Conservation (phyloP, 2,329 filamentous ascomycete genomes). For the Fusarium sulawesiense region DNA sequence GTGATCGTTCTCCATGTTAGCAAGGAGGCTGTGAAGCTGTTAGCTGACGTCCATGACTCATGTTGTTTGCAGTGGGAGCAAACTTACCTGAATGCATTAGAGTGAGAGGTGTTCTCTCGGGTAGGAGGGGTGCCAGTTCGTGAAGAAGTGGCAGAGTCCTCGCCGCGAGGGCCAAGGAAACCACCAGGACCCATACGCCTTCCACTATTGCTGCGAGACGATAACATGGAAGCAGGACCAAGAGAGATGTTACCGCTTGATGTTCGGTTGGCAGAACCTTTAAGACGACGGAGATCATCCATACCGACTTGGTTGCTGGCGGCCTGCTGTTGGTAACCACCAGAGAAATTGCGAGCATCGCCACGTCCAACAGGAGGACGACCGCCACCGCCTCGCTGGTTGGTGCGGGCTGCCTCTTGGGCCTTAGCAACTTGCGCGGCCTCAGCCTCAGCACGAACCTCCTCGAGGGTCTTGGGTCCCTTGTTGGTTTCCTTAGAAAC, state of each 20-base stretch:
- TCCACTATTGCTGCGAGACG: constrained; percentile 90
- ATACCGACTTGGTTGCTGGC: constrained; percentile 87
- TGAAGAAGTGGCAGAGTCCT: constrained; percentile 89
- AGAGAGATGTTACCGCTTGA: constrained; percentile 74
- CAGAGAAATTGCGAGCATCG: constrained; percentile 86
- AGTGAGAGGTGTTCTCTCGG: constrained; percentile 69
- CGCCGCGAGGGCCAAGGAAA: constrained; percentile 76
- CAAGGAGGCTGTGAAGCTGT: constrained; percentile 60
- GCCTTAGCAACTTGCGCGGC: constrained; percentile 84
- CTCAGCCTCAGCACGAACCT: constrained; percentile 86
- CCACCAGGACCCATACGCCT: constrained; percentile 82
- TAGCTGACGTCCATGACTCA: neutral
- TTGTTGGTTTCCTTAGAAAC: constrained; percentile 89
- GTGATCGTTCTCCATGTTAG: constrained; percentile 71
- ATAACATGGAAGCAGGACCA: constrained; percentile 88
- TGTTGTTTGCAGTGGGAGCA: neutral
- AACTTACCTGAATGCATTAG: constrained; percentile 93
- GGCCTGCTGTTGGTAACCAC: constrained; percentile 72
- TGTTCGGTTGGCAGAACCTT: constrained; percentile 68
- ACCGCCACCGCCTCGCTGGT: constrained; percentile 75
- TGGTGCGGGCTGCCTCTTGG: constrained; percentile 73
- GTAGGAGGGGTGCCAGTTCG: constrained; percentile 88
- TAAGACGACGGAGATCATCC: constrained; percentile 90
- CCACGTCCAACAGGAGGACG: constrained; percentile 82
- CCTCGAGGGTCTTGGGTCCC: constrained; percentile 94